Percentiles rank a stretch among this genome's conserved stretches.
Conservation (phyloP, 2,329 filamentous ascomycete genomes). For the Pseudogymnoascus sp. region DNA sequence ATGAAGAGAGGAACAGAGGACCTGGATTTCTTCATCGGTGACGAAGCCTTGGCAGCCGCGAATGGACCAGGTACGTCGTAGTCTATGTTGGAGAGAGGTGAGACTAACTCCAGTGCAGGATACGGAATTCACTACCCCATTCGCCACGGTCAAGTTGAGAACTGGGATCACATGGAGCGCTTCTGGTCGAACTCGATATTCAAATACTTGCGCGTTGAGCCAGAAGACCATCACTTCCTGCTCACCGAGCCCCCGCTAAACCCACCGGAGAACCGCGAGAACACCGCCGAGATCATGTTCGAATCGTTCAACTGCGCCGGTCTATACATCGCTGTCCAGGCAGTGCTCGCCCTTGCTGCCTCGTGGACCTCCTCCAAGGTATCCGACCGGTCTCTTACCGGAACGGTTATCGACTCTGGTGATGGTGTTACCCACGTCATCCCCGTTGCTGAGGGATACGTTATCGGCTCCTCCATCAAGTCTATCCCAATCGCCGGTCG, state of each 20-base stretch:
- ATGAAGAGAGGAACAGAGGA: slow-evolving; percentile 95
- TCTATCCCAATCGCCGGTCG: slow-evolving; percentile 96
- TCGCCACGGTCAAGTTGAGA: slow-evolving; percentile 95
- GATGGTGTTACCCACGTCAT: slow-evolving; percentile 99
- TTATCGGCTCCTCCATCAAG: slow-evolving; percentile 98
- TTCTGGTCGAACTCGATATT: slow-evolving; percentile 99
- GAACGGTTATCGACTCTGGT: slow-evolving; percentile 96
- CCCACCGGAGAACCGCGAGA: slow-evolving; percentile 96
- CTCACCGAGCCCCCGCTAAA: slow-evolving; percentile 96
- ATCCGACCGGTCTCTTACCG: slow-evolving; percentile 87
- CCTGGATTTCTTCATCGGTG: slow-evolving; percentile 96
- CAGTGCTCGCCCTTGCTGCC: slow-evolving; percentile 88
- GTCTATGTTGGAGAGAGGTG: not conserved
- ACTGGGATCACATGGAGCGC: slow-evolving; percentile 99
- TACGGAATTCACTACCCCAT: slow-evolving; percentile 98
- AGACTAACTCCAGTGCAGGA: slow-evolving; percentile 40
- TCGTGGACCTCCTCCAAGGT: slow-evolving; percentile 99
- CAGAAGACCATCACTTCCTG: slow-evolving; percentile 97
- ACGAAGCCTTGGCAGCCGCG: slow-evolving; percentile 81
- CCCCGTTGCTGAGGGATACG: slow-evolving; percentile 95
- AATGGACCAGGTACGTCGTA: slow-evolving; percentile 62
- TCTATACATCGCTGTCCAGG: slow-evolving; percentile 97
- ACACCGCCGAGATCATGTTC: slow-evolving; percentile 99
- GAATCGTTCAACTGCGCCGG: slow-evolving; percentile 99
- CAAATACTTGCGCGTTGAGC: slow-evolving; percentile 96